These are phyloP conservation scores for Capronia americana DNA, from an alignment of 2,329 filamentous ascomycete genomes.

Conservation along the genomic window DNA sequence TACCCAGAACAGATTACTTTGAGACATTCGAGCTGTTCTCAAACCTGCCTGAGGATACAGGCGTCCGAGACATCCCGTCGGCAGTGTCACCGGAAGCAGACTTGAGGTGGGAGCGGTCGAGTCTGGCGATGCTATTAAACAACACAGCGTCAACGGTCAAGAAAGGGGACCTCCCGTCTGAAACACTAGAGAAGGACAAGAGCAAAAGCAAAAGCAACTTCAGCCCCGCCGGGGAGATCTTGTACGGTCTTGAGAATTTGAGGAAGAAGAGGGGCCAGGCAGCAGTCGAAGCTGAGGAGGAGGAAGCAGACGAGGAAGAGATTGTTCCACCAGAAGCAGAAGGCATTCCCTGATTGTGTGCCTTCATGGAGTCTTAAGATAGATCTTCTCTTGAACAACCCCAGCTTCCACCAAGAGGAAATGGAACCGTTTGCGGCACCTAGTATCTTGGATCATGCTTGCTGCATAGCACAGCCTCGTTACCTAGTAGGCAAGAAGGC, in stretches of 20 bases:
- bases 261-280: slow-evolving; percentile 44
- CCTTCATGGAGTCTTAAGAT: not conserved
- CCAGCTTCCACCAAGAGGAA: not conserved
- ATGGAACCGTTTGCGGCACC: not conserved
- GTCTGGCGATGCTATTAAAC: slow-evolving; percentile 33
- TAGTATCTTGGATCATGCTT: not conserved
- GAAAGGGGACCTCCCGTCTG: slow-evolving; percentile 10
- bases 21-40: slow-evolving; percentile 34
- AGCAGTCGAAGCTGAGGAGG: slow-evolving; percentile 32
- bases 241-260: slow-evolving; percentile 51
- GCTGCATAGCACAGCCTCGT: not conserved
- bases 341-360: not conserved
- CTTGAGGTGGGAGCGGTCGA: slow-evolving; percentile 32
- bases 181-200: slow-evolving; percentile 14
- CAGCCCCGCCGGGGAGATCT: slow-evolving; percentile 38
- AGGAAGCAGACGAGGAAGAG: slow-evolving; percentile 24
- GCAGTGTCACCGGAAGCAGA: slow-evolving; percentile 3
- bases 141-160: slow-evolving; percentile 12
- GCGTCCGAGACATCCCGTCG: not conserved
- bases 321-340: slow-evolving; percentile 5
- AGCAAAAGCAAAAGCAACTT: slow-evolving; percentile 26
- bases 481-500: too few species aligned
- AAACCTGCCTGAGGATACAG: slow-evolving; percentile 4
- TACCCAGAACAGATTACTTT: slow-evolving; percentile 21
- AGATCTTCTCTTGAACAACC: not conserved